Evolutionary conservation across 2,329 filamentous ascomycete genomes (phyloP), one percentile per base, ranked within the genome.

Genomic region (Aaosphaeria pasadenensis): DNA sequence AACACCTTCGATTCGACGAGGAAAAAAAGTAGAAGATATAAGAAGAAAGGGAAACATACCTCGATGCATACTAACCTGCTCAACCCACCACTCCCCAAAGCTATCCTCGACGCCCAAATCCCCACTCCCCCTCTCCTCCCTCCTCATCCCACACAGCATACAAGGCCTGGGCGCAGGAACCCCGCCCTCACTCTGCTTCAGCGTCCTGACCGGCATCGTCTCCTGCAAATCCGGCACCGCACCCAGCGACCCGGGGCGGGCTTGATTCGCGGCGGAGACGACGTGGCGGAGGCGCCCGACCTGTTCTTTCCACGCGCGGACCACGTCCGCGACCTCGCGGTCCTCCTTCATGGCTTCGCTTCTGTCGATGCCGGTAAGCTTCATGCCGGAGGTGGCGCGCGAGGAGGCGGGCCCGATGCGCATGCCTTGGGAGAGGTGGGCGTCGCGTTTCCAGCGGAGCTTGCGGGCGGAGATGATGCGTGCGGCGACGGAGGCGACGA

Each of bases 71-170:
- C 70, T 74, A 47, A 71, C 64, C 38, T 74, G 86, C 41, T 96
- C 91, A 39, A 87, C 77, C 92, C 92, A 97, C 89, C 91, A 97
- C 74, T 97, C 92, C 9, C 90, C 91, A 75, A 96, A 96, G 67
- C 88, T 91, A 69, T 97, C 92, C 60, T 92, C 85, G 6, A 95
- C 83, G 29, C 85, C 79, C 45, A 85, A 75, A 62, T 95, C 91
- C 32, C 94, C 81, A 62, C 85, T 89, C 17, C 74, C 70, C 43
- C 92, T 80, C 72, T 97, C 92, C 38, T 96, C 90, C 54, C 92
- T 78, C 73, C 89, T 94, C 55, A 97, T 71, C 0, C 92, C 92
- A 69, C 92, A 97, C 31, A 97, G 75, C 44, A 91, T 81, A 71
- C 92, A 97, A 1, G 86, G 76, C 68, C 88, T 87, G 0, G 84